Conservation (phyloP, 805 yeast species). For the Schwanniomyces pseudopolymorphus region DNA sequence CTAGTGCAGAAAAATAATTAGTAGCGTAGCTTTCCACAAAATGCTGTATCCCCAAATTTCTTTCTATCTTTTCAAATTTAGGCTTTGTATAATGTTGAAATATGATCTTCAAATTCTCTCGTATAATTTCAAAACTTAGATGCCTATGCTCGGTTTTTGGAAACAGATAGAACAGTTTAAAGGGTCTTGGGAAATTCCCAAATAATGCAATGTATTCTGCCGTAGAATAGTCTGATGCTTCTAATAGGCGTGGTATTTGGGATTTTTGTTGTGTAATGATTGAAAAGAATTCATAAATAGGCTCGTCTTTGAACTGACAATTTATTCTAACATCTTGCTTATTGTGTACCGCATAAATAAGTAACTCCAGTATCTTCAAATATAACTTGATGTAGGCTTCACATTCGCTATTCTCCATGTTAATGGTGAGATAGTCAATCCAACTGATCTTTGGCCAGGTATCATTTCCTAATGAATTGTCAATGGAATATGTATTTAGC, state of each 20-base stretch:
- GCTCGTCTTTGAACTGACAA: not conserved
- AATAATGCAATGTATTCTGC: slow-evolving; percentile 32
- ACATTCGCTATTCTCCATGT: slow-evolving; percentile 26
- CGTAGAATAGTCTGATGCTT: slow-evolving; percentile 27
- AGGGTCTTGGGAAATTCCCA: slow-evolving; percentile 21
- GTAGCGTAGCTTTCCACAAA: slow-evolving; percentile 24
- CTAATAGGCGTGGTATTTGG: slow-evolving; percentile 11
- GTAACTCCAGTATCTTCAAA: slow-evolving; percentile 33
- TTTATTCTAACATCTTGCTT: not conserved
- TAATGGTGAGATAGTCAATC: slow-evolving; percentile 32
- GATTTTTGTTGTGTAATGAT: not conserved
- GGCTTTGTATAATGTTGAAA: slow-evolving; percentile 16
- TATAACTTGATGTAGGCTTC: slow-evolving; percentile 25
- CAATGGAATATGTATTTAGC: slow-evolving; percentile 25
- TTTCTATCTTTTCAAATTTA: slow-evolving; percentile 3
- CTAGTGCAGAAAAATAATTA: slow-evolving; percentile 18
- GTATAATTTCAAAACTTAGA: slow-evolving; percentile 1
- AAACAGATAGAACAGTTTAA: slow-evolving; percentile 14
- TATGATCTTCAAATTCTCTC: slow-evolving; percentile 13
- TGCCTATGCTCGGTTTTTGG: not conserved
- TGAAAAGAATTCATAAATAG: slow-evolving; percentile 1
- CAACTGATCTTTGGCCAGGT: slow-evolving; percentile 40
- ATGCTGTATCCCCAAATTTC: slow-evolving; percentile 25
- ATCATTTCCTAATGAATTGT: slow-evolving; percentile 25
- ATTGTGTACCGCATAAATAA: not conserved